Percentiles rank a stretch among this genome's conserved stretches.
phyloP scores from a whole-genome alignment of 805 yeast genomes.

The Hanseniaspora osmophila region DNA sequence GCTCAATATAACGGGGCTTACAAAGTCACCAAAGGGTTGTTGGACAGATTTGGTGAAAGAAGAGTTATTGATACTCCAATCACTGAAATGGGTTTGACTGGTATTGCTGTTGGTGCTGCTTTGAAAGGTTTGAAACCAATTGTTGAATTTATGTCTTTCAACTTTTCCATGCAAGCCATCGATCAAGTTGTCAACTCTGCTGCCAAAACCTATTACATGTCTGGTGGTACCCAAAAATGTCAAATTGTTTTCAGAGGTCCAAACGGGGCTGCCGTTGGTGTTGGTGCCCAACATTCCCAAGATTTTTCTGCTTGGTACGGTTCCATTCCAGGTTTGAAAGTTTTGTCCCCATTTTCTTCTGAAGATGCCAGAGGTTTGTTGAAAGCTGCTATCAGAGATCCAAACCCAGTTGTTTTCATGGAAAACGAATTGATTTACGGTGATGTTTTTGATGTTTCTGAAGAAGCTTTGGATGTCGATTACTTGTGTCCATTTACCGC shows the following conservation, averaged over 20 bases:
- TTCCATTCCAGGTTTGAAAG: constrained; percentile 94
- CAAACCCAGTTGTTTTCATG: constrained; percentile 90
- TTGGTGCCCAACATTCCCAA: constrained; percentile 98
- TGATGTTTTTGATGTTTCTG: constrained; percentile 77
- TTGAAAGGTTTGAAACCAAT: constrained; percentile 91
- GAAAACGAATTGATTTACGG: constrained; percentile 95
- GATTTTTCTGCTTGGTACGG: constrained; percentile 98
- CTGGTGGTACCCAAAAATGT: constrained; percentile 97
- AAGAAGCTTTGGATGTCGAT: constrained; percentile 79
- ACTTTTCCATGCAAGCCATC: constrained; percentile 98
- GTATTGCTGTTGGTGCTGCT: constrained; percentile 91
- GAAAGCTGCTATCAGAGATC: constrained; percentile 96
- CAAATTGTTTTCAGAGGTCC: constrained; percentile 98
- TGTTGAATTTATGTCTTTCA: constrained; percentile 97
- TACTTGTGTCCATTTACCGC: constrained; percentile 87
- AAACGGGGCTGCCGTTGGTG: constrained; percentile 99
- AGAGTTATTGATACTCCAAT: constrained; percentile 94
- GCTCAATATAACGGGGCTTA: constrained; percentile 99
- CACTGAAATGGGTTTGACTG: constrained; percentile 98
- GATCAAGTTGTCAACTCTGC: constrained; percentile 98
- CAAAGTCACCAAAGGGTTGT: constrained; percentile 87
- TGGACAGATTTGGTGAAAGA: constrained; percentile 89
- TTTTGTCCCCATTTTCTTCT: constrained; percentile 85
- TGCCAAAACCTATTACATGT: constrained; percentile 97
- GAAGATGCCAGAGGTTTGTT: constrained; percentile 92